Conservation (phyloP, 108 stramenopile species). For the Nannochloropsis gaditana region DNA sequence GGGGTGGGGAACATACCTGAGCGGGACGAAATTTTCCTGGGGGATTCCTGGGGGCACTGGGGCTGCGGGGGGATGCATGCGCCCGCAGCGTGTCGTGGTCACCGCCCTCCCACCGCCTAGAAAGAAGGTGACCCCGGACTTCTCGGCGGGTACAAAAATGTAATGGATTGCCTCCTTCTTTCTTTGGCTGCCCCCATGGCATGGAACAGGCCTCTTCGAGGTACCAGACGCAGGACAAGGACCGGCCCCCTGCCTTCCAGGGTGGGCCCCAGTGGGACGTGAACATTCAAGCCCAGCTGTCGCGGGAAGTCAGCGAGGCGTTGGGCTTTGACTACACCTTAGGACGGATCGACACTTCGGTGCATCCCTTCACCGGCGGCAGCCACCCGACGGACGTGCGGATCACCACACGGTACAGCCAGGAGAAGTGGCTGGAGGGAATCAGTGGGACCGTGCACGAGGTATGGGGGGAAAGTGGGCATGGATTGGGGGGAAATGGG, state of each 20-base stretch:
- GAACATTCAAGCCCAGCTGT: conserved; percentile 60
- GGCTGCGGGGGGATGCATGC: too few relatives aligned
- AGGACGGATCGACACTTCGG: conserved; percentile 74
- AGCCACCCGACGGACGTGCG: conserved; percentile 68
- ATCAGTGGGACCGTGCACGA: conserved; percentile 79
- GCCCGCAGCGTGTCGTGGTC: too few relatives aligned
- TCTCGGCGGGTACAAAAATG: too few relatives aligned
- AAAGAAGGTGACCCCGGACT: too few relatives aligned
- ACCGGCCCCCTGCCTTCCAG: conserved; percentile 31
- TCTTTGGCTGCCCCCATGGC: too few relatives aligned
- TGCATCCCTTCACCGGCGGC: conserved; percentile 82
- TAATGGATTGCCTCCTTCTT: too few relatives aligned
- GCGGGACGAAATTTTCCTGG: too few relatives aligned
- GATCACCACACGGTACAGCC: conserved; percentile 73
- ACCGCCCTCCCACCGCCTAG: too few relatives aligned
- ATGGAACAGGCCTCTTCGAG: neutral
- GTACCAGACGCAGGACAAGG: conserved; percentile 13
- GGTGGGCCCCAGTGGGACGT: conserved; percentile 46
- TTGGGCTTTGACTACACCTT: conserved; percentile 65
- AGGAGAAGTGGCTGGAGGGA: conserved; percentile 71
- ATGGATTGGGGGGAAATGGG: too few relatives aligned
- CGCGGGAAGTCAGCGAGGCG: conserved; percentile 57
- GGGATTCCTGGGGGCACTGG: too few relatives aligned
- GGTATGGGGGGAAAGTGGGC: too few relatives aligned
- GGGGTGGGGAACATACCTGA: too few relatives aligned